phyloP scores from a whole-genome alignment of 192 early-diverging fungal genomes.

The Coemansia erecta region DNA sequence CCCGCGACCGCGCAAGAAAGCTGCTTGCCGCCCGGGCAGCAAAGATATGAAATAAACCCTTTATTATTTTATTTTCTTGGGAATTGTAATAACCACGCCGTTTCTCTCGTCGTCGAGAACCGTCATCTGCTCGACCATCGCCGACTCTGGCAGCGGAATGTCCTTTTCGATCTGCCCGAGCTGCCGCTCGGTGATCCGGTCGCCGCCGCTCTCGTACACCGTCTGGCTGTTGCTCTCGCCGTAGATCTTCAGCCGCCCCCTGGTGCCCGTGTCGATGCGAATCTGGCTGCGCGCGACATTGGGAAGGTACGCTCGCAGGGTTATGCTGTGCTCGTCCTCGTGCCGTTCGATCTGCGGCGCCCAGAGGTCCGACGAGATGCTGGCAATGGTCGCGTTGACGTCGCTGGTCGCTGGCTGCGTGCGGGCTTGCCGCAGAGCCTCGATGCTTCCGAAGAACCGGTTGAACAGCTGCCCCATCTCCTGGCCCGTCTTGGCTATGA shows the following conservation, averaged over 20 bases:
- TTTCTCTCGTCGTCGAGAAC: conserved; percentile 15
- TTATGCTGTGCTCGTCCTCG: conserved; percentile 21
- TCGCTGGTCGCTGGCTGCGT: conserved; percentile 8
- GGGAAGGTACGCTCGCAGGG: conserved; percentile 27
- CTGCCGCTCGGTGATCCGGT: conserved; percentile 40
- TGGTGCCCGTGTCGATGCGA: conserved; percentile 34
- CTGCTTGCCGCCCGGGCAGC: conserved; percentile 30
- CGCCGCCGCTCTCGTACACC: conserved; percentile 27
- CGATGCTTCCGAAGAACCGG: conserved; percentile 51
- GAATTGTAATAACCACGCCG: conserved; percentile 28
- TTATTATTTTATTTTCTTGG: conserved; percentile 10
- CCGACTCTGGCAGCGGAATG: conserved; percentile 38
- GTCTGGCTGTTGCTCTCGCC: conserved; percentile 41
- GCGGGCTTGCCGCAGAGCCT: conserved; percentile 28
- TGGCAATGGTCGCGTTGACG: conserved; percentile 35
- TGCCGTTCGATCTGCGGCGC: conserved; percentile 31
- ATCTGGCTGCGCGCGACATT: conserved; percentile 40
- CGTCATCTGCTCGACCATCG: conserved; percentile 33
- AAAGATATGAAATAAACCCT: conserved; percentile 36
- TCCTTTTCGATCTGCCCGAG: conserved; percentile 55
- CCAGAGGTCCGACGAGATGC: conserved; percentile 43
- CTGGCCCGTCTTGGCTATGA: conserved; percentile 26
- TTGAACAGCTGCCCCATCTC: conserved; percentile 47
- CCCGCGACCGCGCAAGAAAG: conserved; percentile 75
- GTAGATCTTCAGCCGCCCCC: conserved; percentile 39